Evolutionary conservation across 768 basidiomycete genomes (phyloP).

Genomic region (Amanita jacksonii): DNA sequence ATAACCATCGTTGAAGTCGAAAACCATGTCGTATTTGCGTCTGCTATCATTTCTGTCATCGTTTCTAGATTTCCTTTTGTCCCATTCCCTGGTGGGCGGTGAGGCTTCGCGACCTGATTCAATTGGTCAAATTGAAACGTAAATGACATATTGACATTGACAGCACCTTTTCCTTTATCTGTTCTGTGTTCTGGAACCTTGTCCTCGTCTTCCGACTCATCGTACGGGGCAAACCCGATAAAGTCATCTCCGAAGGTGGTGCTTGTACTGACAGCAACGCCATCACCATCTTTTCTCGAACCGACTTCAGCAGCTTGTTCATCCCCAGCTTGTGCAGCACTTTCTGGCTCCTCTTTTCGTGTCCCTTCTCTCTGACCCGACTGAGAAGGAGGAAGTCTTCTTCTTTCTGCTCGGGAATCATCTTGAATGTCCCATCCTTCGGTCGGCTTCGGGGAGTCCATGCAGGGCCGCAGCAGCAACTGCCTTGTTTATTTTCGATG

Average conservation of each 20-base stretch:
- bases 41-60: conserved; percentile 24
- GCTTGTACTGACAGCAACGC: not conserved
- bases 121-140: not conserved
- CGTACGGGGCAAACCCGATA: conserved; percentile 14
- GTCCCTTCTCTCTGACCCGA: not conserved
- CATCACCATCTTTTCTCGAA: not conserved
- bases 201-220: conserved; percentile 8
- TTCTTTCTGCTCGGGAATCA: no score
- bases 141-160: not conserved
- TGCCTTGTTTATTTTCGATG: not conserved
- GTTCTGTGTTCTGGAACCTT: not conserved
- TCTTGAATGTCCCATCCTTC: no score
- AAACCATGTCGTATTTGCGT: conserved; percentile 34
- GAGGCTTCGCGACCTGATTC: not conserved
- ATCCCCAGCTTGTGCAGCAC: no score
- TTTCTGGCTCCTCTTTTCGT: not conserved
- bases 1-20: conserved; percentile 40
- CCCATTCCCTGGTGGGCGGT: conserved; percentile 28
- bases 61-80: conserved; percentile 22
- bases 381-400: no score
- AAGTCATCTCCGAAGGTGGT: conserved; percentile 2
- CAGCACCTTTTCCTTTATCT: conserved; percentile 6
- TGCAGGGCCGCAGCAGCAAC: not conserved
- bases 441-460: no score
- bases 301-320: not conserved